A percentile compares a stretch with the other conserved stretches of the same genome.
Evolutionary conservation across 768 basidiomycete genomes (phyloP).

Genomic region (Sporobolomyces pararoseus): DNA sequence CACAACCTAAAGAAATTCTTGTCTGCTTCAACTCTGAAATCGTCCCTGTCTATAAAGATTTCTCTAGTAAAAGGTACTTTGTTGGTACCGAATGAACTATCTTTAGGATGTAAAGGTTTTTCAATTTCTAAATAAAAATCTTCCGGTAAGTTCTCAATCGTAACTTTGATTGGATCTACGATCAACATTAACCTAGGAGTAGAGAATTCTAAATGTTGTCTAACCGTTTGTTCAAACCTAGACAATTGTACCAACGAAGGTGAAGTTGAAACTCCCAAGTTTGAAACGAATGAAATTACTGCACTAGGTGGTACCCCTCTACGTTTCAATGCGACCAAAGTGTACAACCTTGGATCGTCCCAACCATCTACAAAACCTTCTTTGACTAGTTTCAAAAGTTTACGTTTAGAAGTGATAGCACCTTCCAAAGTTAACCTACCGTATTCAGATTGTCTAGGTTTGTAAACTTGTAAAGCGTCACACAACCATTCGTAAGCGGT

Average conservation of each 20-base stretch:
- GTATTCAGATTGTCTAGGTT: conserved; percentile 93
- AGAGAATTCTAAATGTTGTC: conserved; percentile 81
- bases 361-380: conserved; percentile 80
- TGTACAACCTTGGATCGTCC: conserved; percentile 96
- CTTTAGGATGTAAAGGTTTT: conserved; percentile 91
- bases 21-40: conserved; percentile 77
- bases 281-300: conserved; percentile 84
- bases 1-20: conserved; percentile 96
- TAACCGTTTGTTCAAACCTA: conserved; percentile 84
- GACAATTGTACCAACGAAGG: conserved; percentile 75
- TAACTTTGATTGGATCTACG: conserved; percentile 80
- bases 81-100: conserved; percentile 76
- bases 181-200: conserved; percentile 90
- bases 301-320: conserved; percentile 97
- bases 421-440: conserved; percentile 89
- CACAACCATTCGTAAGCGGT: conserved; percentile 99
- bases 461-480: conserved; percentile 94
- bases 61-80: conserved; percentile 79
- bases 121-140: conserved; percentile 77
- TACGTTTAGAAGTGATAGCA: conserved; percentile 94
- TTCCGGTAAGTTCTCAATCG: conserved; percentile 82
- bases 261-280: conserved; percentile 86
- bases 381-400: conserved; percentile 81
- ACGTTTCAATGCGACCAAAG: conserved; percentile 87
- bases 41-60: conserved; percentile 86